Evolutionary conservation across 768 basidiomycete genomes (phyloP), one percentile per base, ranked within the genome.

Genomic region (Tricholoma sp.): DNA sequence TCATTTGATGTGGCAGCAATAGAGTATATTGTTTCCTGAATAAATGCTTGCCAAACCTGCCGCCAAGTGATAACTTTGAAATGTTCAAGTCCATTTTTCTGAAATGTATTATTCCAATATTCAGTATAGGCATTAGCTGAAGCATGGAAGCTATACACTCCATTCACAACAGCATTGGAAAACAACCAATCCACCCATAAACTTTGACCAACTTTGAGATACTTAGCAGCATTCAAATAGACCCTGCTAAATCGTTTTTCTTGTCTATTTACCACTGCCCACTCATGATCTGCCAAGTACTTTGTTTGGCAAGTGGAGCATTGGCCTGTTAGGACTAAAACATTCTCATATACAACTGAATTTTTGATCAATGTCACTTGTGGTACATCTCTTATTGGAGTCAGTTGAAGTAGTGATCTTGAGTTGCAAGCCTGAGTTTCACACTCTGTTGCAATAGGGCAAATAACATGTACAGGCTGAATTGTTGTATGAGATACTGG

Each of bases 31-130:
- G n/a, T n/a, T n/a, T n/a, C n/a, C n/a, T n/a, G n/a, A n/a, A n/a
- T n/a, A n/a, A n/a, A n/a, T n/a, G n/a, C n/a, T n/a, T n/a, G n/a
- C n/a, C n/a, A n/a, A n/a, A n/a, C n/a, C n/a, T n/a, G n/a, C n/a
- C n/a, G n/a, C n/a, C 10, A 10, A 33, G 32, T 33, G 6, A 33
- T 5, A 33, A 10, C 5, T 10, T 33, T 33, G 10, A 33, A 33
- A 33, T 33, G 32, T 33, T 33, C 6, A 33, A 10, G 15, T 12
- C 15, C 9, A 41, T 41, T 3, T 4, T 41, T 41, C n/a, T 4
- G 9, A 41, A 41, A 41, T n/a, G n/a, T 42, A 53, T 53, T 10
- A 28, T 53, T 76, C 53, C 73, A 75, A 55, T 72, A 74, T 42
- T 73, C 71, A 8, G 24, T 18, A 33, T 53, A 45, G 45, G 63